phyloP scores from a whole-genome alignment of 345 rosid genomes.

The Pelargonium nanum region DNA sequence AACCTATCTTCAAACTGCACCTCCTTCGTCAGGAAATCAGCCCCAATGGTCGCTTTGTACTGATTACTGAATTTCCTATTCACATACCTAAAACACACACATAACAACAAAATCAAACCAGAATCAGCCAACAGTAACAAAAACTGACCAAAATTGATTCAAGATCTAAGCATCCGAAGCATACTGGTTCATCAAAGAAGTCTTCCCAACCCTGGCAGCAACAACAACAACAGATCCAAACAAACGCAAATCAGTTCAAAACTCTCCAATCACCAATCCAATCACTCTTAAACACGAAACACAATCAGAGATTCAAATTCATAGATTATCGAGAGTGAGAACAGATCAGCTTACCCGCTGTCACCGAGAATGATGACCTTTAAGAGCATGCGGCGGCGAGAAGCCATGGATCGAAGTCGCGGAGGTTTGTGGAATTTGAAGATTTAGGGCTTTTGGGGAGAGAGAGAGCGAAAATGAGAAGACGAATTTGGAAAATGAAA shows the following conservation, averaged over 20 bases:
- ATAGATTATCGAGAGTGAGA: not conserved
- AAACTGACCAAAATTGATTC: not conserved
- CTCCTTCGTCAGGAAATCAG: constrained; percentile 40
- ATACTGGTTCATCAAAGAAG: constrained; percentile 36
- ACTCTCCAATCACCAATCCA: not conserved
- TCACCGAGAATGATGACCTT: constrained; percentile 38
- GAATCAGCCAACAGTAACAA: not conserved
- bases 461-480: too few relatives aligned
- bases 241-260: not conserved
- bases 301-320: not conserved
- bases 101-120: not conserved
- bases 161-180: constrained; percentile 9
- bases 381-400: constrained; percentile 32
- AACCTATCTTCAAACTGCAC: constrained; percentile 36
- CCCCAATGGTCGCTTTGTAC: constrained; percentile 41
- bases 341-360: constrained; percentile 22
- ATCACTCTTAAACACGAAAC: too few relatives aligned
- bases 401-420: constrained; percentile 20
- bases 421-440: not conserved
- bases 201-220: constrained; percentile 30
- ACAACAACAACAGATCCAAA: not conserved
- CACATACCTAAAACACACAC: constrained; percentile 23
- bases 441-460: constrained; percentile 14
- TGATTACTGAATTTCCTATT: constrained; percentile 39
- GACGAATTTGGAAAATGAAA: too few relatives aligned